Base-by-base conservation (phyloP, 2,329 filamentous ascomycete species). In the Fusarium virguliforme region DNA sequence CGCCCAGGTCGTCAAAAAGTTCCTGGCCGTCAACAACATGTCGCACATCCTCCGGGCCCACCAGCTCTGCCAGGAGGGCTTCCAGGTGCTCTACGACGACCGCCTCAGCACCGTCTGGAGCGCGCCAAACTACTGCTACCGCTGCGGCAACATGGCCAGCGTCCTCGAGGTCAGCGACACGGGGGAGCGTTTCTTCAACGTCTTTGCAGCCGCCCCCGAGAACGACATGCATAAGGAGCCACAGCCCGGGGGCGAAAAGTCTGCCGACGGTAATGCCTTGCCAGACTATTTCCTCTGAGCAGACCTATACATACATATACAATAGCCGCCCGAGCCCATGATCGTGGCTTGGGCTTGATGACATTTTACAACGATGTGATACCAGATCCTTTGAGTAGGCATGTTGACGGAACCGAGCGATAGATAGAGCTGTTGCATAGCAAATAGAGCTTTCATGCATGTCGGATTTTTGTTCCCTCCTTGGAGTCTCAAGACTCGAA, bases 11-110 rank as follows among this genome's bases (percentile, higher is more conserved):
- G 96, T 99, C 57, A 97, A 95, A 83, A 99, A 99, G 83, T 99
- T 99, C 81, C 86, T 99, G 34, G 94, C 96, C 75, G 95, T 99
- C 75, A 99, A 99, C 83, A 92, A 90, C 81, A 98, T 99, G 95
- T 95, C 92, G 34, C 96, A 99, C 81, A 99, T 99, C 71, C 86
- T 99, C 62, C 93, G 96, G 26, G 96, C 96, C n/a, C 96, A 99
- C 82, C 96, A 99, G 84, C 88, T 99, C 5, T 99, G 96, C 81
- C 96, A 99, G 81, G 96, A 99, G 83, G 96, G 96, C 1, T 99
- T 95, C 81, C 96, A 98, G 83, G 93, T 98, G 51, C 89, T 99
- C 15, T 99, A 97, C 81, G 95, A 98, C 77, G 95, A 98, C 81
- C 89, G 92, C 15, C 84, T 99, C 38, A 97, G 94, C 80, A 99